These are phyloP conservation scores for Mycena kentingensis DNA, from an alignment of 768 basidiomycete species.

Conservation along the genomic window DNA sequence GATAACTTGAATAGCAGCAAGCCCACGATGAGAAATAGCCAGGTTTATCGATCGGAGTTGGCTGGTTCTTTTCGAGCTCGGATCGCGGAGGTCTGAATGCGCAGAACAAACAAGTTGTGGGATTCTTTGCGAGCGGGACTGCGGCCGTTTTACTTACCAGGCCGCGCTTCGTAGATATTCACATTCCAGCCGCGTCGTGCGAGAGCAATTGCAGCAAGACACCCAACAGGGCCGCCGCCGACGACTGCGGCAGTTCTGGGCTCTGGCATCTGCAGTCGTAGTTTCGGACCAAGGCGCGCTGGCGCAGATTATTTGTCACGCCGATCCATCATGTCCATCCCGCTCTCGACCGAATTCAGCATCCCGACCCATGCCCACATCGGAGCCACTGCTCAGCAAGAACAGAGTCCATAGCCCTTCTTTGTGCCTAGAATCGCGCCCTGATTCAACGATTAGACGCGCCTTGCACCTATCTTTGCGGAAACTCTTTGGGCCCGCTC, in stretches of 20 bases:
- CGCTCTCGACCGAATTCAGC: slow-evolving; percentile 56
- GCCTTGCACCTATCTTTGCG: slow-evolving; percentile 84
- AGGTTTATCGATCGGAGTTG: slow-evolving; percentile 94
- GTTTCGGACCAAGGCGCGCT: neutral
- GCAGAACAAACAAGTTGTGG: slow-evolving; percentile 19
- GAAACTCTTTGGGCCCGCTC: slow-evolving; percentile 90
- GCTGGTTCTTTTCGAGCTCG: slow-evolving; percentile 61
- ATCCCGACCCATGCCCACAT: slow-evolving; percentile 57
- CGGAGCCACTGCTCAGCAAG: slow-evolving; percentile 40
- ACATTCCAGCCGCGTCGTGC: slow-evolving; percentile 87
- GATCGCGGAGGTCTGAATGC: slow-evolving; percentile 68
- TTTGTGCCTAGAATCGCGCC: neutral
- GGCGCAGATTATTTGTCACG: slow-evolving; percentile 3
- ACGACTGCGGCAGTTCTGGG: slow-evolving; percentile 58
- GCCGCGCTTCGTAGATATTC: slow-evolving; percentile 75
- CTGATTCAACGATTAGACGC: slow-evolving; percentile 38
- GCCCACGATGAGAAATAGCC: slow-evolving; percentile 91
- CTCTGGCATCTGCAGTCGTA: neutral
- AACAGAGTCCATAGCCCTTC: slow-evolving; percentile 48
- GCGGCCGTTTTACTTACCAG: slow-evolving; percentile 51
- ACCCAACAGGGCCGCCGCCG: slow-evolving; percentile 94
- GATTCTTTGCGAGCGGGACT: slow-evolving; percentile 18
- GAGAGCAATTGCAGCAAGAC: slow-evolving; percentile 83
- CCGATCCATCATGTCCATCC: slow-evolving; percentile 30
- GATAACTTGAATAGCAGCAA: slow-evolving; percentile 82